Base-by-base conservation (phyloP, 805 yeast genomes). In the Nakazawaea wickerhamii region DNA sequence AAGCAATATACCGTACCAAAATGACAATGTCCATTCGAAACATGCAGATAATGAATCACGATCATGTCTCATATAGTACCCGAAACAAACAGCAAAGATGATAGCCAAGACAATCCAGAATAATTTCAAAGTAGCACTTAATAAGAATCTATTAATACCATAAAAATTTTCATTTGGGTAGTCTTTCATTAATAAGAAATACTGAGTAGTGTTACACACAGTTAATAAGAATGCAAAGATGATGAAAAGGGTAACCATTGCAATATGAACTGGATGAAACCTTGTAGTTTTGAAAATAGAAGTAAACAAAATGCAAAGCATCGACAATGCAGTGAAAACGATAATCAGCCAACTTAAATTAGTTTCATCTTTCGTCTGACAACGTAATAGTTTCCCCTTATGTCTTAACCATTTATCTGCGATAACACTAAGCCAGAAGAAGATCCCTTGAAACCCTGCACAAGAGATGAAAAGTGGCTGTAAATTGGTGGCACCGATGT, bases 21-120 rank as follows among this genome's bases (percentile, higher is more conserved):
- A 90, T n/a, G 91, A 80, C 33, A 90, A 61, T 3, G 80, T 57
- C 98, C 98, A 91, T 62, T 91, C 98, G 56, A 84, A 77, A 17
- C 70, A 65, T 0, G 89, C 89, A 31, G 80, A 70, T 25, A 71
- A 65, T 3, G 73, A 73, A 48, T 72, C 66, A 30, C 63, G 54
- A 6, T 63, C 53, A 21, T 68, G 67, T 1, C 44, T 40, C 19
- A 50, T 51, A 19, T 60, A 45, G 10, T 59, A 57, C n/a, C 77
- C 88, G 50, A 87, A 91, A 25, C 76, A 70, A 20, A 83, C 60
- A 3, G 91, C 95, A 55, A 85, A 71, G 0, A 67, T 76, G 14
- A 81, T 65, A 1, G 95, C 93, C 15, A 71, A 55, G 2, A 71
- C 46, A 19, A 84, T 62, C 96, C 96, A 91, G 6, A 71, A 33